phyloP scores from a whole-genome alignment of 2,329 filamentous ascomycete genomes.

The Cercospora berteroae region DNA sequence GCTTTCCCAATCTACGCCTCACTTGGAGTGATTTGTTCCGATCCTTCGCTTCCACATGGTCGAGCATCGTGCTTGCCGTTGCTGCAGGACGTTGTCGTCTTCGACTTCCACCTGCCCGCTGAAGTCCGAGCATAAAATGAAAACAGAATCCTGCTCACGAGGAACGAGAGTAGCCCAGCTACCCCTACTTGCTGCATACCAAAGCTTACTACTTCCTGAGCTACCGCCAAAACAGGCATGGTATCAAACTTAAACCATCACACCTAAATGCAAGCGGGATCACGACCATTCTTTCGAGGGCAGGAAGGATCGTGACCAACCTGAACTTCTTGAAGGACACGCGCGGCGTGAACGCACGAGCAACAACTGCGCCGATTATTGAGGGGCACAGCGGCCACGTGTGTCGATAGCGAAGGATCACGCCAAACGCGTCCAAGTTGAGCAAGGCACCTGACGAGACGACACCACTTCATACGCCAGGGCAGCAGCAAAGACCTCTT shows the following conservation, averaged over 20 bases:
- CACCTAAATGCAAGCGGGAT: not conserved
- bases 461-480: not conserved
- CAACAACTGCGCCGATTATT: not conserved
- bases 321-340: not conserved
- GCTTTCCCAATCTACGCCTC: slow-evolving; percentile 12
- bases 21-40: slow-evolving; percentile 3
- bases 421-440: not conserved
- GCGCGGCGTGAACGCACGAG: not conserved
- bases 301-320: not conserved
- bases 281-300: not conserved
- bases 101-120: not conserved
- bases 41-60: not conserved
- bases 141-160: not conserved
- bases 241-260: slow-evolving; percentile 2
- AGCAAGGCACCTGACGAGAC: not conserved
- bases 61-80: not conserved
- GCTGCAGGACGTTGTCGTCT: not conserved
- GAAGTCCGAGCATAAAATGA: not conserved
- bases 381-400: not conserved
- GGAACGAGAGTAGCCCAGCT: not conserved
- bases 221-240: not conserved
- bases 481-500: not conserved
- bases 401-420: not conserved
- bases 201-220: not conserved
- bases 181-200: slow-evolving; percentile 11